Base-by-base conservation (phyloP, 768 basidiomycete genomes). In the Hygrocybe coccinea region DNA sequence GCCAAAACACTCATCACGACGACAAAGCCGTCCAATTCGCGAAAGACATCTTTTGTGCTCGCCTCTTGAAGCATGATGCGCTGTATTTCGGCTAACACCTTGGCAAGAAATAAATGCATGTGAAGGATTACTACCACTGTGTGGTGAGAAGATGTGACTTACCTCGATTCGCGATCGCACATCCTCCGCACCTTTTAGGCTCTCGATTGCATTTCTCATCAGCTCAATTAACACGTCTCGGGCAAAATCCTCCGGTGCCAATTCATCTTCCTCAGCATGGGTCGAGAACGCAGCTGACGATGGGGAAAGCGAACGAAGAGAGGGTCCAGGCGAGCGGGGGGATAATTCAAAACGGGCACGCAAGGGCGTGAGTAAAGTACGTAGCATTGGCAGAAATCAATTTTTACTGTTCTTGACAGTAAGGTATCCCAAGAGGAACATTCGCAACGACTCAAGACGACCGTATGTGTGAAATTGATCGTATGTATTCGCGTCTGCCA, bases 1-100 rank as follows among this genome's bases (percentile, higher is more conserved):
- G 88, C 86, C 3, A 93, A 73, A 29, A 87, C 77, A 61, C 82
- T 87, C 71, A 91, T 83, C 33, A 91, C 71, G 9, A 83, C 79
- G 17, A 91, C 73, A 65, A 91, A 91, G 1, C 91, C 91, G 58
- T 92, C 91, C 63, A 87, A 74, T 63, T 91, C 87, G 4, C 91
- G 77, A 67, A 93, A 92, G 17, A 85, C 83, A 54, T 86, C 84
- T 66, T 85, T 87, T 10, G 87, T 87, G 41, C 67, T 72, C 2
- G 75, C 65, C 61, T 88, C 84, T 66, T 89, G 82, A 14, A 76
- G 73, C 76, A 91, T 76, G 21, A 86, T 81, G 14, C 82, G 74
- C 52, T 83, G 80, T 38, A 92, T 83, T 64, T 89, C 86, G 17
- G 73, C 71, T 55, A 90, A 66, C 36, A 83, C 77, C 88, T 89